A percentile compares a stretch with the other conserved stretches of the same genome.
Conservation (phyloP, 805 yeast genomes). For the Candida railenensis region DNA sequence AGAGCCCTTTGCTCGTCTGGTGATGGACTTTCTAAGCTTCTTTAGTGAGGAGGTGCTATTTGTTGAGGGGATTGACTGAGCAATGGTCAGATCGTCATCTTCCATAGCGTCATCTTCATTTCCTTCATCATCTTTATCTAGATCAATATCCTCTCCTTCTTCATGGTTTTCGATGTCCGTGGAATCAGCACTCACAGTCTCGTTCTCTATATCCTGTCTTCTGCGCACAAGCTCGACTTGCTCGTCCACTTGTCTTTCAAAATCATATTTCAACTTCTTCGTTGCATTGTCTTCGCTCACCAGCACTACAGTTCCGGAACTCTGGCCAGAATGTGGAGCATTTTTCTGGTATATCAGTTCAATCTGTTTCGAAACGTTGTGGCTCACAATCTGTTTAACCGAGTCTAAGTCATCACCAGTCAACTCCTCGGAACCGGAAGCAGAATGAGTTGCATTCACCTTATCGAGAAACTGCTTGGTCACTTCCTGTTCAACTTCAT, state of each 20-base stretch:
- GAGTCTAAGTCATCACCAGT: neutral
- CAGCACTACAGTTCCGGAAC: no score
- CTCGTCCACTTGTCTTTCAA: neutral
- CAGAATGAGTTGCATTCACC: neutral
- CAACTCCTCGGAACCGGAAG: neutral
- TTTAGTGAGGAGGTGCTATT: neutral
- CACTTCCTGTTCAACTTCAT: neutral
- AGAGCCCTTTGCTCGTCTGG: neutral
- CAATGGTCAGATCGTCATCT: neutral
- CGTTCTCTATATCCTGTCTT: neutral
- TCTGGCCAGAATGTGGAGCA: no score
- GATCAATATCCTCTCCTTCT: no score
- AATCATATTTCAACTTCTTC: neutral
- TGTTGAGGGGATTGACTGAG: neutral
- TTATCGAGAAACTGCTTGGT: neutral
- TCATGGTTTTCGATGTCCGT: no score
- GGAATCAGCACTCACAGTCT: no score
- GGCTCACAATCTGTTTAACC: neutral
- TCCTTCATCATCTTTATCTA: no score
- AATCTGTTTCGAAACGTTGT: neutral
- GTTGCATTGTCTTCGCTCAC: neutral
- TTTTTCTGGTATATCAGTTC: neutral
- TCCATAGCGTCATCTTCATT: no score
- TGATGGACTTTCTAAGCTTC: slow-evolving; percentile 3
- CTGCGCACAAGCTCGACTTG: neutral